Conservation (phyloP, 257 asterid species). For the Osmanthus fragrans region DNA sequence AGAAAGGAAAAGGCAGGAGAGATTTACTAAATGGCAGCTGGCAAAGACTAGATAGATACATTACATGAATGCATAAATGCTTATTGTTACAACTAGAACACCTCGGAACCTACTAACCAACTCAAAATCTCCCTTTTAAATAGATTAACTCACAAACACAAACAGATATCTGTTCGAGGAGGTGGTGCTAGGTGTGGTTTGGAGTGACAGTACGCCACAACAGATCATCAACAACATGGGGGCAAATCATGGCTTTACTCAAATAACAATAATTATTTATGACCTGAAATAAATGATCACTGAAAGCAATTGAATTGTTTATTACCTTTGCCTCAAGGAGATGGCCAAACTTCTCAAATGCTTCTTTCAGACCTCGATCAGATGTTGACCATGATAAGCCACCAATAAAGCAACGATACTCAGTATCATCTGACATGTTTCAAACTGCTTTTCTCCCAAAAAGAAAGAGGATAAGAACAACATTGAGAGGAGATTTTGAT, state of each 20-base stretch:
- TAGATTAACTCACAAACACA: neutral
- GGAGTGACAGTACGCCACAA: neutral
- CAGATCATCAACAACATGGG: neutral
- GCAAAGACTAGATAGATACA: neutral
- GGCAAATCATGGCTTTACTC: neutral
- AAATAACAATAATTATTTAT: neutral
- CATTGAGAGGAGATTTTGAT: neutral
- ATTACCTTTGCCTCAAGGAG: constrained; percentile 77
- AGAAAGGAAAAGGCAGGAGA: neutral
- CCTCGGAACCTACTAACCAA: neutral
- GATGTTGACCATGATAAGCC: constrained; percentile 82
- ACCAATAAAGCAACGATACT: constrained; percentile 80
- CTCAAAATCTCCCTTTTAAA: neutral
- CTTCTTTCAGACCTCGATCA: constrained; percentile 68
- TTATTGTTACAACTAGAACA: neutral
- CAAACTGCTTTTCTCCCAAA: constrained; percentile 24
- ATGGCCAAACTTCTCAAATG: constrained; percentile 74
- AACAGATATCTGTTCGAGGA: neutral
- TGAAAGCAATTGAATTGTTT: constrained; percentile 8
- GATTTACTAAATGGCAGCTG: neutral
- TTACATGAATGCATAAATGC: neutral
- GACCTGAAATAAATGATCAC: neutral
- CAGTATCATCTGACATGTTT: constrained; percentile 68
- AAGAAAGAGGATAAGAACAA: neutral
- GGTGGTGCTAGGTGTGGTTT: neutral